Evolutionary conservation across 352 stramenopile genomes (phyloP).

Genomic region (Phytophthora vignae): DNA sequence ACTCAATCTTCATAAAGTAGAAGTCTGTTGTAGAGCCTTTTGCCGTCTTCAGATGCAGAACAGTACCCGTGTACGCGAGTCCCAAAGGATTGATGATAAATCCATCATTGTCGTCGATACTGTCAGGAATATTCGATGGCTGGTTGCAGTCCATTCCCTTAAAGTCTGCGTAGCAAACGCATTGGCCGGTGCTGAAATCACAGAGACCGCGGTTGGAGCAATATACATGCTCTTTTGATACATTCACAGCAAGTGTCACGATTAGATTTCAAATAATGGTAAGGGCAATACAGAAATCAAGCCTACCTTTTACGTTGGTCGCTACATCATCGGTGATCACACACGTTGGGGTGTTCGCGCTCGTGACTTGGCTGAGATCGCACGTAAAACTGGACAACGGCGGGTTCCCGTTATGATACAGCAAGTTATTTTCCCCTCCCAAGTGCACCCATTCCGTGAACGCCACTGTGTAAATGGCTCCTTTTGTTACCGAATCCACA

Average conservation of each 20-base stretch:
- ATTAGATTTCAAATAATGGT: background rate
- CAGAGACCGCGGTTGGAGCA: constrained; percentile 86
- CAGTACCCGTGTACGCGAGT: constrained; percentile 57
- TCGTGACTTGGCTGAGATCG: constrained; percentile 63
- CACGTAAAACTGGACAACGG: constrained; percentile 79
- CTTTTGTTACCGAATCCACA: constrained; percentile 48
- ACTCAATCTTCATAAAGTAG: constrained; percentile 67
- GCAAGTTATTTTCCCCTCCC: constrained; percentile 86
- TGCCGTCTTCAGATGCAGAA: constrained; percentile 69
- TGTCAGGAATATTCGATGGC: constrained; percentile 68
- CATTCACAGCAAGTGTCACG: background rate
- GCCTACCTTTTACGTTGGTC: constrained; percentile 64
- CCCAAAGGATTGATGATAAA: constrained; percentile 74
- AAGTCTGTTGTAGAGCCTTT: constrained; percentile 72
- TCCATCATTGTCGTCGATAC: constrained; percentile 74
- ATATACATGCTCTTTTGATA: constrained; percentile 70
- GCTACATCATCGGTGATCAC: constrained; percentile 66
- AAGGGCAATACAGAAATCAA: background rate
- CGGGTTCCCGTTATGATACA: constrained; percentile 81
- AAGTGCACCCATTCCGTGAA: constrained; percentile 70
- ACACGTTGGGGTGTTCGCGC: constrained; percentile 60
- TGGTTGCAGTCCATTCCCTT: constrained; percentile 78
- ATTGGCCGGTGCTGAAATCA: constrained; percentile 73
- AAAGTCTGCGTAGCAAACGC: constrained; percentile 80
- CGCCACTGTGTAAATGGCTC: constrained; percentile 67